Conservation (phyloP, 164 flowering plant genomes). For the Tinospora cordifolia region DNA sequence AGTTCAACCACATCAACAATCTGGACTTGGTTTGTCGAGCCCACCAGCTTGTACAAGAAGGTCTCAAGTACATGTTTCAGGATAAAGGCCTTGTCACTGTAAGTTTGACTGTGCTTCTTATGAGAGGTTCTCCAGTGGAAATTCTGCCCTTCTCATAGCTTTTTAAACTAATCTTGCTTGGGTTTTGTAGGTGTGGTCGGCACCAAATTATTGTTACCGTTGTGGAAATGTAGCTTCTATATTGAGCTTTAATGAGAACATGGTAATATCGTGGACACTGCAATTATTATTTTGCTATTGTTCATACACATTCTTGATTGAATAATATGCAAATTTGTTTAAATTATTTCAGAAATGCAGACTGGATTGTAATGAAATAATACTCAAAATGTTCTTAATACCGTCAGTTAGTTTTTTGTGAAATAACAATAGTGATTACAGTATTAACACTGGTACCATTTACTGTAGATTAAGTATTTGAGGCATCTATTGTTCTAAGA, state of each 20-base stretch:
- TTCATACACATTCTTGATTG: neutral
- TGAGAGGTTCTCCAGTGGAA: neutral
- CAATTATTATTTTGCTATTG: neutral
- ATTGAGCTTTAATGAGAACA: conserved; percentile 85
- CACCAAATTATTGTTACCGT: conserved; percentile 95
- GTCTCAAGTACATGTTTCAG: conserved; percentile 98
- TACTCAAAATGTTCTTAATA: no score
- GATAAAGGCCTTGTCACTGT: conserved; percentile 99
- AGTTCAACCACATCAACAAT: conserved; percentile 96
- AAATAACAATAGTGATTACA: no score
- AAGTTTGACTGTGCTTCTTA: conserved; percentile 22
- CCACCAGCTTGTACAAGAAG: conserved; percentile 99
- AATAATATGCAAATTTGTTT: neutral
- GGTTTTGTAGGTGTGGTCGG: conserved; percentile 84
- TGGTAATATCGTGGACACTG: conserved; percentile 72
- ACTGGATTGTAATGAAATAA: neutral
- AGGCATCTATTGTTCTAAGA: no score
- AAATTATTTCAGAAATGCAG: neutral
- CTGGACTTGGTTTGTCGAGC: conserved; percentile 97
- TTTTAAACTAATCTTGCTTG: conserved; percentile 2
- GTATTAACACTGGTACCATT: no score
- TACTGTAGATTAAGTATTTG: no score
- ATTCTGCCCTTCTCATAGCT: neutral
- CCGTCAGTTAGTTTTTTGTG: no score
- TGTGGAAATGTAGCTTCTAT: conserved; percentile 99